A percentile compares a stretch with the other conserved stretches of the same genome.
Conservation (phyloP, 306 rosid species). For the Albizia julibrissin region DNA sequence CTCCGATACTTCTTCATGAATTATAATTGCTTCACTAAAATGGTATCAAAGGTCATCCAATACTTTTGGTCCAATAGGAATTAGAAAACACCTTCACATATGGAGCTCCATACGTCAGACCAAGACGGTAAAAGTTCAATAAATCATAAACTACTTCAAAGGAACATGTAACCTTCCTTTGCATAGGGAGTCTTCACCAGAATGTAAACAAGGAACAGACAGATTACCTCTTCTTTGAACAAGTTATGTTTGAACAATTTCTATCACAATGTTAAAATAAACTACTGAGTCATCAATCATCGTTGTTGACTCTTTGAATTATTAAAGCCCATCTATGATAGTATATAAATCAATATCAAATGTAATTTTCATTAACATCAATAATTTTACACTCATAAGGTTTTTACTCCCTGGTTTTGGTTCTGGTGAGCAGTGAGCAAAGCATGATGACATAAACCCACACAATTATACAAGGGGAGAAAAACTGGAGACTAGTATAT, state of each 20-base stretch:
- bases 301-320: neutral
- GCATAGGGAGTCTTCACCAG: neutral
- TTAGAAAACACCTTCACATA: neutral
- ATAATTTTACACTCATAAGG: neutral
- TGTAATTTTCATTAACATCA: neutral
- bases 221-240: neutral
- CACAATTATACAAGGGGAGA: neutral
- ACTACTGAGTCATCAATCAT: conserved; percentile 1
- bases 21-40: conserved; percentile 2
- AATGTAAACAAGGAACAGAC: conserved; percentile 9
- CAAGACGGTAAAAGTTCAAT: conserved; percentile 6
- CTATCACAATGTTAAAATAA: neutral
- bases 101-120: neutral
- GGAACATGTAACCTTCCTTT: neutral
- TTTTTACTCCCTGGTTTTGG: neutral
- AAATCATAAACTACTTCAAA: neutral
- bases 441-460: neutral
- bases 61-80: conserved; percentile 4
- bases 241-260: neutral
- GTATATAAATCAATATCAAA: neutral
- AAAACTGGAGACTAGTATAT: neutral
- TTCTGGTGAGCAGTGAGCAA: neutral
- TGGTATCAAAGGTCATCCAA: conserved; percentile 2
- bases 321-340: neutral
- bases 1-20: neutral